Evolutionary conservation across 1,284 basidiomycete genomes (phyloP).

Genomic region (Rhodotorula sp.): DNA sequence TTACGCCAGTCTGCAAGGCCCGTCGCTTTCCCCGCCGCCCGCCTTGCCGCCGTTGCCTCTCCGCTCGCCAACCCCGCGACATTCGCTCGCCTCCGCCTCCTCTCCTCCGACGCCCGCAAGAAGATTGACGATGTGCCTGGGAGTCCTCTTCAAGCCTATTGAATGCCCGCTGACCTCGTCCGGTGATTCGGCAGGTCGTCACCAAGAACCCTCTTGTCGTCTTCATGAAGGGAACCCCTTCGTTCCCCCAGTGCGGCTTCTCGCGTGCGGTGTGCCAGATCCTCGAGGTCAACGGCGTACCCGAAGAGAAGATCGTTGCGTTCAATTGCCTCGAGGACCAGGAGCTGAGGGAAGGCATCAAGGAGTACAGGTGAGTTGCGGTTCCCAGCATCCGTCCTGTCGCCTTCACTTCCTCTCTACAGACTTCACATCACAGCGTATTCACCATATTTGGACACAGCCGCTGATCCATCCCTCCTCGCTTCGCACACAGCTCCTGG

Average conservation of each 20-base stretch:
- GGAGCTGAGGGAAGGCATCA: constrained; percentile 79
- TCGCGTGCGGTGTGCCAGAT: constrained; percentile 90
- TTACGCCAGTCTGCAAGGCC: not conserved
- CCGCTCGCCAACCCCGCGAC: constrained; percentile 12
- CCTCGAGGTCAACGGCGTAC: constrained; percentile 81
- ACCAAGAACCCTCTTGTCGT: constrained; percentile 72
- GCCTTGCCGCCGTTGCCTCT: constrained; percentile 6
- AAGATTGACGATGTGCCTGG: constrained; percentile 53
- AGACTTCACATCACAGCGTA: too few species aligned
- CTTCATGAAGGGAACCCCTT: constrained; percentile 87
- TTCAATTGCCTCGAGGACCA: constrained; percentile 87
- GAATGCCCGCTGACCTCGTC: not conserved
- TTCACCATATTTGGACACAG: not conserved
- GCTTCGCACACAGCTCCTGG: constrained; percentile 68
- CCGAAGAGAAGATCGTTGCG: constrained; percentile 63
- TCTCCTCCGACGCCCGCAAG: constrained; percentile 52
- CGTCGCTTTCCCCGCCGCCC: not conserved
- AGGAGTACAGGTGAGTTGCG: constrained; percentile 67
- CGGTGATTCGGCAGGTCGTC: constrained; percentile 56
- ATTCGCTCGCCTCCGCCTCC: constrained; percentile 43
- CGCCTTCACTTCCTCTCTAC: too few species aligned
- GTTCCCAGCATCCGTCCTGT: too few species aligned
- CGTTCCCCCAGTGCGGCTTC: constrained; percentile 77
- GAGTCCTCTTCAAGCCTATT: not conserved
- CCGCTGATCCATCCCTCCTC: constrained; percentile 23